These are phyloP conservation scores for Phytophthora europaea DNA, from an alignment of 352 stramenopile genomes.

Conservation along the genomic window DNA sequence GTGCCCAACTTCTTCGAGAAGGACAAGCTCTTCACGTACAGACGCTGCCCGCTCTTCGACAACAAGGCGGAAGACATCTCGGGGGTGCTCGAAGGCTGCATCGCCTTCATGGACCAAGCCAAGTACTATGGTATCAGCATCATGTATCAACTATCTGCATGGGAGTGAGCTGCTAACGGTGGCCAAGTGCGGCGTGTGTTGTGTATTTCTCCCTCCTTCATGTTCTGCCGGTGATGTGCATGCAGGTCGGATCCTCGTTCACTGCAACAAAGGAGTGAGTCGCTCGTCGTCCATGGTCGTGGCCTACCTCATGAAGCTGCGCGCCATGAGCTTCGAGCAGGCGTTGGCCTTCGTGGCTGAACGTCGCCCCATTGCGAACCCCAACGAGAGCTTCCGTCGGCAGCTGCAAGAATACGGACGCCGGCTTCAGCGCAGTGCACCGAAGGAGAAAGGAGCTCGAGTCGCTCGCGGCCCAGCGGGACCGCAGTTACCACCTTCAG, in stretches of 20 bases:
- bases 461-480: constrained; percentile 36
- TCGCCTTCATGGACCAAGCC: constrained; percentile 93
- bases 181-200: constrained; percentile 44
- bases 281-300: constrained; percentile 91
- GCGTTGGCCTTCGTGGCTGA: constrained; percentile 68
- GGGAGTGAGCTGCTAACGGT: constrained; percentile 42
- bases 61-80: constrained; percentile 93
- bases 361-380: constrained; percentile 71
- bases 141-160: background rate
- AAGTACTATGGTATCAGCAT: constrained; percentile 90
- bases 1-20: constrained; percentile 95
- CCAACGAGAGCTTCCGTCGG: constrained; percentile 75
- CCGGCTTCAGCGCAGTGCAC: constrained; percentile 44
- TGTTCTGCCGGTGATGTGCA: background rate
- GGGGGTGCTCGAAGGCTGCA: constrained; percentile 79
- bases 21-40: constrained; percentile 80
- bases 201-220: constrained; percentile 19
- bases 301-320: constrained; percentile 92
- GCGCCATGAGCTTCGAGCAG: constrained; percentile 71
- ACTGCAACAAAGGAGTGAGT: constrained; percentile 94
- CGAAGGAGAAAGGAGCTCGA: constrained; percentile 37
- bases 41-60: constrained; percentile 89
- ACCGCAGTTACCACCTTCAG: constrained; percentile 31
- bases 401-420: constrained; percentile 71
- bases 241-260: constrained; percentile 88